phyloP scores from a whole-genome alignment of 2,329 filamentous ascomycete genomes.

The Microcyclosporella mali region DNA sequence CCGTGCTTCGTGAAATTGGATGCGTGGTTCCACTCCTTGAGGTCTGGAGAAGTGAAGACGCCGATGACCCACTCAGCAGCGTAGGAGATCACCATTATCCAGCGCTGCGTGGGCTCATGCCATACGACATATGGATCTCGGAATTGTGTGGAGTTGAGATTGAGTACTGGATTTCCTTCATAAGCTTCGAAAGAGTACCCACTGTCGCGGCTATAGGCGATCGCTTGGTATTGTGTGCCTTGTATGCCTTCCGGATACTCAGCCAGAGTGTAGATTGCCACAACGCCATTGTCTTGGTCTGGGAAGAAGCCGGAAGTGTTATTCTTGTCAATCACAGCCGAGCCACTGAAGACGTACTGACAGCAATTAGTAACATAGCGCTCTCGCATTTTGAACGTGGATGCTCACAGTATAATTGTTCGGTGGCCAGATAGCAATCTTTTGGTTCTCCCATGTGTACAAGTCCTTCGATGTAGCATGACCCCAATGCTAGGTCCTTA shows the following conservation, averaged over 20 bases:
- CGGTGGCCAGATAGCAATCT: conserved; percentile 55
- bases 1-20: conserved; percentile 54
- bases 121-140: conserved; percentile 61
- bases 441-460: conserved; percentile 60
- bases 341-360: conserved; percentile 49
- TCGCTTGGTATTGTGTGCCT: conserved; percentile 49
- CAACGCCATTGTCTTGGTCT: conserved; percentile 53
- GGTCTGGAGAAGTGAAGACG: conserved; percentile 55
- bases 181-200: conserved; percentile 59
- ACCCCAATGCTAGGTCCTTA: conserved; percentile 58
- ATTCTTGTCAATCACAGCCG: conserved; percentile 54
- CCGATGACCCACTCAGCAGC: conserved; percentile 50
- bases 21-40: conserved; percentile 53
- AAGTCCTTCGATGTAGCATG: conserved; percentile 58
- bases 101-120: conserved; percentile 45
- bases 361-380: neutral
- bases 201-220: conserved; percentile 57
- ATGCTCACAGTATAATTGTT: conserved; percentile 41
- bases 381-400: neutral
- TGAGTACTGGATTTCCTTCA: conserved; percentile 54
- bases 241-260: conserved; percentile 26
- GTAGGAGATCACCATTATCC: conserved; percentile 55
- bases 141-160: conserved; percentile 51
- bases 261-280: conserved; percentile 53
- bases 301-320: conserved; percentile 63